These are phyloP conservation scores for Fraxinus angustifolia DNA, from an alignment of 305 asterid species.

Conservation along the genomic window DNA sequence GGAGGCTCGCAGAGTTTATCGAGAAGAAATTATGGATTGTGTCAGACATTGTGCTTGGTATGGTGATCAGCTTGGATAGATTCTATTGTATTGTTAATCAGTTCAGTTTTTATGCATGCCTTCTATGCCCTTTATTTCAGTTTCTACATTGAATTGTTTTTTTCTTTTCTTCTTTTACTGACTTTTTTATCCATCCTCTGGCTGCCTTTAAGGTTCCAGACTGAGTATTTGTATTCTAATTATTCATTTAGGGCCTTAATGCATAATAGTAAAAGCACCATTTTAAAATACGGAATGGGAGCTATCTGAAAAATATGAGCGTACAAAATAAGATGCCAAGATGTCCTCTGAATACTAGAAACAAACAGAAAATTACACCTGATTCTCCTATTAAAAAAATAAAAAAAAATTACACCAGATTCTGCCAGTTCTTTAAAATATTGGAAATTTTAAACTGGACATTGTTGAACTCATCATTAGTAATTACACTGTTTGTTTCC, in stretches of 20 bases:
- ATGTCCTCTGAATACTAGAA: not conserved
- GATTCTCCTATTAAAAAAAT: not conserved
- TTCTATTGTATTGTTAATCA: not conserved
- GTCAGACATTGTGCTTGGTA: conserved; percentile 97
- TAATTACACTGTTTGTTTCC: not conserved
- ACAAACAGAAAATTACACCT: not conserved
- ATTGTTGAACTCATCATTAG: not conserved
- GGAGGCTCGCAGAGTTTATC: conserved; percentile 72
- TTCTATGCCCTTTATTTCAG: not conserved
- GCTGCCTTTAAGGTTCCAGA: not conserved
- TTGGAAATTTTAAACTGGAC: not conserved
- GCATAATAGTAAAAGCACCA: not conserved
- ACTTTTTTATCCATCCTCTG: not conserved
- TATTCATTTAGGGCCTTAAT: conserved; percentile 9
- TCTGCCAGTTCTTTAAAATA: not conserved
- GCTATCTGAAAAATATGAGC: not conserved
- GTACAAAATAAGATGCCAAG: not conserved
- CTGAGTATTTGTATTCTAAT: not conserved
- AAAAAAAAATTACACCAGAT: not conserved
- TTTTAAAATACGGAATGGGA: not conserved
- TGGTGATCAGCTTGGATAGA: not conserved
- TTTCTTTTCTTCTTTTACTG: not conserved
- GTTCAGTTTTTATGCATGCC: not conserved
- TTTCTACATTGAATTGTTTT: not conserved
- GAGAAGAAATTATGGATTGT: conserved; percentile 90